phyloP scores from a whole-genome alignment of 495 filamentous ascomycete species.

The Aspergillus bridgeri region DNA sequence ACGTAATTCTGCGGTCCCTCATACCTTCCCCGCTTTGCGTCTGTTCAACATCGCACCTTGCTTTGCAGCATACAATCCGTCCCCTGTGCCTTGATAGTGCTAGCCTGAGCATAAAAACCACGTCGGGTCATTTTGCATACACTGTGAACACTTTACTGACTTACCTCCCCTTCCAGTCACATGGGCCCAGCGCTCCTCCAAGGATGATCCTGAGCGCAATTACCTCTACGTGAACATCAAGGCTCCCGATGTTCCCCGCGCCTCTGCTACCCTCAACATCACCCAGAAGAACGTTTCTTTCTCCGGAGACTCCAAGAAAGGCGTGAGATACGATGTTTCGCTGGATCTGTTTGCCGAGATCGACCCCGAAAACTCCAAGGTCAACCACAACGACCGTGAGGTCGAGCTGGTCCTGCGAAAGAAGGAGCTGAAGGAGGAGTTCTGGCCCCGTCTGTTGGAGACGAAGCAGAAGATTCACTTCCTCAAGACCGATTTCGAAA shows the following conservation, averaged over 20 bases:
- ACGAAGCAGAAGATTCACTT: constrained; percentile 86
- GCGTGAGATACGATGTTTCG: constrained; percentile 73
- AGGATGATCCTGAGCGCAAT: constrained; percentile 76
- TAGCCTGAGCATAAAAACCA: neutral
- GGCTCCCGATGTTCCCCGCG: constrained; percentile 70
- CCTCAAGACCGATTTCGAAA: constrained; percentile 98
- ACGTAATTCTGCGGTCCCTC: constrained; percentile 25
- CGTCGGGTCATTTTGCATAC: neutral
- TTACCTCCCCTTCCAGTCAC: constrained; percentile 56
- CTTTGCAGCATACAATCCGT: neutral
- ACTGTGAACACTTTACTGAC: constrained; percentile 17
- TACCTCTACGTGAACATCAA: constrained; percentile 88
- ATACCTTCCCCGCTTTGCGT: constrained; percentile 35
- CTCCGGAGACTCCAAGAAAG: constrained; percentile 78
- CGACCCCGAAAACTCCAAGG: constrained; percentile 74
- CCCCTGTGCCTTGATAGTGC: neutral
- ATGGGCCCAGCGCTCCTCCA: constrained; percentile 96
- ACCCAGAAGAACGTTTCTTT: constrained; percentile 75
- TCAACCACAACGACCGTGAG: constrained; percentile 77
- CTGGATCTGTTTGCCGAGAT: constrained; percentile 93
- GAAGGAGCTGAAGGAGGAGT: constrained; percentile 89
- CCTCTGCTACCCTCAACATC: constrained; percentile 72
- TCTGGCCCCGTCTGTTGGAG: constrained; percentile 94
- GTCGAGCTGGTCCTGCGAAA: constrained; percentile 89
- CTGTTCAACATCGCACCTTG: constrained; percentile 1